phyloP scores from a whole-genome alignment of 2,329 filamentous ascomycete genomes.

The Phaeomoniella chlamydospora region DNA sequence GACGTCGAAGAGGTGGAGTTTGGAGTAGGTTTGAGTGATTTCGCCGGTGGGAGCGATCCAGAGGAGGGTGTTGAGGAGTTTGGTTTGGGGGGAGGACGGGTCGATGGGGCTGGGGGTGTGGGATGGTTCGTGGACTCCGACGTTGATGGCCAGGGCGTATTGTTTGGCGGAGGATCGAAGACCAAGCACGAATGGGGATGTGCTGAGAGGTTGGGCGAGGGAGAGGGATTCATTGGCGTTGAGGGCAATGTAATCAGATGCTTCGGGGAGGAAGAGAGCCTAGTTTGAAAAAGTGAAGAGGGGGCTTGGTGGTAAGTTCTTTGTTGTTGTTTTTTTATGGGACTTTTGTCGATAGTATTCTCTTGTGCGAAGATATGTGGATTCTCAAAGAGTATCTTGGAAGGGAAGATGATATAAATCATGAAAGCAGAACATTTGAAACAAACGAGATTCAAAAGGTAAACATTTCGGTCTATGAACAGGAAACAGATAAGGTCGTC shows the following conservation, averaged over 20 bases:
- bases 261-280: constrained; percentile 85
- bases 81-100: constrained; percentile 14
- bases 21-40: constrained; percentile 59
- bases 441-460: not conserved
- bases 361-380: too few relatives aligned
- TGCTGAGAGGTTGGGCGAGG: constrained; percentile 51
- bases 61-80: constrained; percentile 49
- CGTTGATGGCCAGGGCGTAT: constrained; percentile 58
- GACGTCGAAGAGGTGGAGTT: constrained; percentile 79
- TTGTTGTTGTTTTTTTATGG: too few relatives aligned
- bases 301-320: too few relatives aligned
- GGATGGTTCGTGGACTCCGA: constrained; percentile 71
- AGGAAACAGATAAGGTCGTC: too few relatives aligned
- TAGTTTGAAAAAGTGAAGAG: constrained; percentile 16
- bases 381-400: too few relatives aligned
- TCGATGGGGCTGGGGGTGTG: constrained; percentile 16
- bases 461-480: not conserved
- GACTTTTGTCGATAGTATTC: too few relatives aligned
- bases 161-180: constrained; percentile 53
- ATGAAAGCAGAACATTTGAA: too few relatives aligned
- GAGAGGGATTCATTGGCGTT: constrained; percentile 53
- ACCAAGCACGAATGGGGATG: constrained; percentile 62
- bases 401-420: too few relatives aligned
- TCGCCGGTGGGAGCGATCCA: constrained; percentile 50
- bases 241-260: constrained; percentile 71